These are phyloP conservation scores for Fusarium albosuccineum DNA, from an alignment of 2,329 filamentous ascomycete species.

Conservation along the genomic window DNA sequence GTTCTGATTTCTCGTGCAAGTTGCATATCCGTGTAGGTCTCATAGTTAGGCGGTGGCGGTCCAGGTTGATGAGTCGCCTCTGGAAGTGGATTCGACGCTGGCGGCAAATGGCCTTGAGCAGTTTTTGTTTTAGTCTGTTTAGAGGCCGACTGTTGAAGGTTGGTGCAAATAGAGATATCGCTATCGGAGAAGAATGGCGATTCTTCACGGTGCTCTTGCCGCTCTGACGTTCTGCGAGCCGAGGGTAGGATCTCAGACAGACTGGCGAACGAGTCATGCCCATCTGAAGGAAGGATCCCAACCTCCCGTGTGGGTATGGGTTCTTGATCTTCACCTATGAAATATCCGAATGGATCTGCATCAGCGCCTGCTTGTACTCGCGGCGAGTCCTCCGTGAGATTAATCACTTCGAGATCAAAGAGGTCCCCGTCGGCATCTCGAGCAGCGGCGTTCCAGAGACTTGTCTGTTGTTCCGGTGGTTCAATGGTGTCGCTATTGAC, in stretches of 20 bases:
- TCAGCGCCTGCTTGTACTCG: constrained; percentile 40
- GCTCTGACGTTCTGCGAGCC: constrained; percentile 8
- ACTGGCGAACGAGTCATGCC: constrained; percentile 39
- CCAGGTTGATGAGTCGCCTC: constrained; percentile 3
- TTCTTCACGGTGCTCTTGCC: constrained; percentile 15
- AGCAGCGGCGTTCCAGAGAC: constrained; percentile 79
- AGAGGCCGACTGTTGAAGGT: constrained; percentile 1
- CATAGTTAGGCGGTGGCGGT: constrained; percentile 66
- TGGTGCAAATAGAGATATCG: constrained; percentile 35
- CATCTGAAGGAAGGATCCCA: constrained; percentile 7
- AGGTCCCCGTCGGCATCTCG: constrained; percentile 75
- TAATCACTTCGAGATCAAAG: constrained; percentile 72
- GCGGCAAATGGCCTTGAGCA: background rate
- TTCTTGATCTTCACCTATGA: constrained; percentile 14
- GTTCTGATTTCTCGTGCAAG: constrained; percentile 71
- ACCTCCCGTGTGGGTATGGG: background rate
- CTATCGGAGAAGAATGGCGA: constrained; percentile 39
- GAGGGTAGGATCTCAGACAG: constrained; percentile 43
- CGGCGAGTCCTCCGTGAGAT: constrained; percentile 64
- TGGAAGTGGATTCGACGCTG: background rate
- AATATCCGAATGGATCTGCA: constrained; percentile 57
- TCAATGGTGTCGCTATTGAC: constrained; percentile 57
- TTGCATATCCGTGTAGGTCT: constrained; percentile 71
- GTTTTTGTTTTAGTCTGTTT: constrained; percentile 1
- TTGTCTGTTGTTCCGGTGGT: constrained; percentile 48